Percentiles rank a stretch among this genome's conserved stretches.
Conservation (phyloP, 176 grass and related monocot species). For the Rhynchospora tenuis region DNA sequence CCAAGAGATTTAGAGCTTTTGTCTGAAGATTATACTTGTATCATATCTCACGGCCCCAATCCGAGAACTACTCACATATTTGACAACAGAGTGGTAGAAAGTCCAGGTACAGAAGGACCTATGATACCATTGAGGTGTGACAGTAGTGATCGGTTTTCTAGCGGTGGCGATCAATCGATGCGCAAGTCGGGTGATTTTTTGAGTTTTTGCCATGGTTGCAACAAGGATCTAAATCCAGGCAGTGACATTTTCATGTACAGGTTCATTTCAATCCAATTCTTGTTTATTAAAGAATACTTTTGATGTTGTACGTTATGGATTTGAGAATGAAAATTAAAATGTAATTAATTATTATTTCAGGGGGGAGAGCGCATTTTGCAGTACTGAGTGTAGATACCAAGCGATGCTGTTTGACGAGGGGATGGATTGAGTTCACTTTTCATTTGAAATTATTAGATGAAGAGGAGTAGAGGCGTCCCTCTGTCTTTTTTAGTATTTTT, state of each 20-base stretch:
- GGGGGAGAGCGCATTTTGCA: conserved; percentile 66
- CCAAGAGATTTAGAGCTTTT: conserved; percentile 40
- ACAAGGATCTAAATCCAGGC: conserved; percentile 47
- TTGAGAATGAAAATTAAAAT: neutral
- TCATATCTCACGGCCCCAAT: conserved; percentile 54
- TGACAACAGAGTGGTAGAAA: conserved; percentile 45
- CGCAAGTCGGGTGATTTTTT: conserved; percentile 29
- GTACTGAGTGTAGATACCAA: conserved; percentile 49
- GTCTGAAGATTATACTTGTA: conserved; percentile 75
- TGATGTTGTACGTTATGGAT: neutral
- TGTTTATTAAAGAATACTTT: neutral
- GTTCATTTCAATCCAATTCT: conserved; percentile 21
- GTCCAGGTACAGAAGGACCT: conserved; percentile 4
- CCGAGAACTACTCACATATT: conserved; percentile 62
- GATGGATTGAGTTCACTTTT: conserved; percentile 19
- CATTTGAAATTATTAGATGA: neutral
- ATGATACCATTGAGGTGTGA: conserved; percentile 19
- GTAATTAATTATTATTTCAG: conserved; percentile 26
- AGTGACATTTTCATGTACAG: conserved; percentile 76
- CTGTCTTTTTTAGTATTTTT: neutral
- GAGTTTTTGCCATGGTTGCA: conserved; percentile 58
- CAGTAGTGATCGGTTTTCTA: conserved; percentile 2
- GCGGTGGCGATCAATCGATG: neutral
- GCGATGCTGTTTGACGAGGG: conserved; percentile 45
- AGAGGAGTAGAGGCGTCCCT: neutral